Percentiles rank a stretch among this genome's conserved stretches.
These are phyloP conservation scores for Nematodospora valgi DNA, from an alignment of 805 yeast species.

Conservation along the genomic window DNA sequence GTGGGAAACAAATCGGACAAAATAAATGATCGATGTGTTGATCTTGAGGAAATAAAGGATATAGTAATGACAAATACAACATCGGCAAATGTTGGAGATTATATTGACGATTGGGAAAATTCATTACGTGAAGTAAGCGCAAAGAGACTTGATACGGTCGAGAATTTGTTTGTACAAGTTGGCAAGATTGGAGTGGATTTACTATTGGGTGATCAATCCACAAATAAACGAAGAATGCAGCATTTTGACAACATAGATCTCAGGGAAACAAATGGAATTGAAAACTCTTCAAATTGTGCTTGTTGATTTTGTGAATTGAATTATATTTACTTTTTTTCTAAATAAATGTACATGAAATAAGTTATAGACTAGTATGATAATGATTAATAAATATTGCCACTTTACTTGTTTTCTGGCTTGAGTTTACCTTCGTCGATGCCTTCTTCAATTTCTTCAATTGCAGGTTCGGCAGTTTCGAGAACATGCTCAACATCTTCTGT, in stretches of 20 bases:
- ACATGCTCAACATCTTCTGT: slow-evolving; percentile 11
- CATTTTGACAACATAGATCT: slow-evolving; percentile 33
- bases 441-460: slow-evolving; percentile 12
- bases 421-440: background rate
- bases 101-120: slow-evolving; percentile 29
- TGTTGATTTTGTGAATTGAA: slow-evolving; percentile 13
- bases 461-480: slow-evolving; percentile 12
- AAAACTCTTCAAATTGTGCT: slow-evolving; percentile 16
- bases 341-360: background rate
- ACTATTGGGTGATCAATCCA: slow-evolving; percentile 6
- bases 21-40: slow-evolving; percentile 30
- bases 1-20: slow-evolving; percentile 54
- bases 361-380: background rate
- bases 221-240: slow-evolving; percentile 14
- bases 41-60: slow-evolving; percentile 32
- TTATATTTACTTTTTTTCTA: too few relatives aligned
- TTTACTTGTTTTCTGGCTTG: too few relatives aligned
- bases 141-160: slow-evolving; percentile 27
- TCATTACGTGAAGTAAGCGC: slow-evolving; percentile 34
- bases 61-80: slow-evolving; percentile 21
- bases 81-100: slow-evolving; percentile 19
- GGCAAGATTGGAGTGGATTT: slow-evolving; percentile 32
- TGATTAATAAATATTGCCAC: background rate
- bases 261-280: slow-evolving; percentile 3
- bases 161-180: slow-evolving; percentile 31